These are phyloP conservation scores for Wickerhamomyces tratensis DNA, from an alignment of 805 yeast species.

Conservation along the genomic window DNA sequence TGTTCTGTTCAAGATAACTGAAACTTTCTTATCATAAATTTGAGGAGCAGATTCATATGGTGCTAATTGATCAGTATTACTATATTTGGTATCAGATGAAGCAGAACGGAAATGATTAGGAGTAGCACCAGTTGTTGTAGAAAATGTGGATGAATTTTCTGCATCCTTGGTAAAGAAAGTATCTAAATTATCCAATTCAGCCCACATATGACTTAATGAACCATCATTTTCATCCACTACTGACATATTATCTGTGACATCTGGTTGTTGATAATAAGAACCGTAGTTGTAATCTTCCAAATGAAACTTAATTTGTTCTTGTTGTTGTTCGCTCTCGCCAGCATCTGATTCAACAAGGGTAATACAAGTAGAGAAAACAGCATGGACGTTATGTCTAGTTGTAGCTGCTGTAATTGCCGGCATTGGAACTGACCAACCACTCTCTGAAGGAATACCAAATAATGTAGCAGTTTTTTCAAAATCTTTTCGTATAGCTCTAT, in stretches of 20 bases:
- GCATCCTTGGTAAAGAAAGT: conserved; percentile 73
- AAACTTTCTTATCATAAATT: conserved; percentile 70
- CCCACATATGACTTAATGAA: conserved; percentile 84
- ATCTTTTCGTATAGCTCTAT: conserved; percentile 64
- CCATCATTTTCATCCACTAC: conserved; percentile 58
- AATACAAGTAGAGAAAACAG: conserved; percentile 84
- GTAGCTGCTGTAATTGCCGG: conserved; percentile 85
- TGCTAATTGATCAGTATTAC: conserved; percentile 33
- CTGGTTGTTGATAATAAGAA: conserved; percentile 13
- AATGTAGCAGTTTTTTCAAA: conserved; percentile 80
- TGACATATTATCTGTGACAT: conserved; percentile 31
- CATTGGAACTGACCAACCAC: conserved; percentile 97
- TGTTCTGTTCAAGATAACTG: conserved; percentile 63
- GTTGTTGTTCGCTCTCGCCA: conserved; percentile 18
- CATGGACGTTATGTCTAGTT: conserved; percentile 88
- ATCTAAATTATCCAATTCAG: conserved; percentile 81
- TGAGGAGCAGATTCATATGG: conserved; percentile 70
- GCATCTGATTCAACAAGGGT: conserved; percentile 21
- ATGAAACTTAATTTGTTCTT: conserved; percentile 37
- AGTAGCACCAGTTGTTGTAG: conserved; percentile 11
- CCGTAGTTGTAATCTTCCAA: conserved; percentile 47
- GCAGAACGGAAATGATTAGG: conserved; percentile 27
- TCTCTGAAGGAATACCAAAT: conserved; percentile 90
- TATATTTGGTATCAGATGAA: conserved; percentile 55
- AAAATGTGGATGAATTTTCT: conserved; percentile 15